phyloP scores from a whole-genome alignment of 495 filamentous ascomycete genomes.

The Glonium stellatum region DNA sequence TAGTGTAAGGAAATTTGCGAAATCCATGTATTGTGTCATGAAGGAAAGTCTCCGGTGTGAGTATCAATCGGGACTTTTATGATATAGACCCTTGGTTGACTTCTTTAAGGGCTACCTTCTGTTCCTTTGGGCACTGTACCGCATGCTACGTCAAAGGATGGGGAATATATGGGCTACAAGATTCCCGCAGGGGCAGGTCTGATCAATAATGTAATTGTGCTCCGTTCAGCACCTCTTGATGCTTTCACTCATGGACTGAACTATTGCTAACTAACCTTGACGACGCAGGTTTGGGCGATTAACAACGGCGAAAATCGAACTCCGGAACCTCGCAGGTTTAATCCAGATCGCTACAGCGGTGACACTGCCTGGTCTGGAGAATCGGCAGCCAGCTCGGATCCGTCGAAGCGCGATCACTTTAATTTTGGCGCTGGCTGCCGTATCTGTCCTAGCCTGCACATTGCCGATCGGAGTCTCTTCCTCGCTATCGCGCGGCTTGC shows the following conservation, averaged over 20 bases:
- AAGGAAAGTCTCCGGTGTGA: constrained; percentile 30
- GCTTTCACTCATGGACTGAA: not conserved
- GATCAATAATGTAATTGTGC: constrained; percentile 13
- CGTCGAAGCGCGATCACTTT: constrained; percentile 28
- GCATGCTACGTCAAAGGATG: constrained; percentile 34
- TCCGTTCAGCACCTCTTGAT: not conserved
- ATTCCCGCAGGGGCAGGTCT: constrained; percentile 29
- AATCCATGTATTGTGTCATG: too few relatives aligned
- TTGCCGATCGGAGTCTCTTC: constrained; percentile 30
- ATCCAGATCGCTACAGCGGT: constrained; percentile 22
- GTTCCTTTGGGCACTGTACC: constrained; percentile 29
- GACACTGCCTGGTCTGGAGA: constrained; percentile 12
- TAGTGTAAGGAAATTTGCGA: too few relatives aligned
- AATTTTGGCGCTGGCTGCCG: constrained; percentile 32
- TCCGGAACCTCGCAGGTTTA: constrained; percentile 21
- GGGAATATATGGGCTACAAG: constrained; percentile 31
- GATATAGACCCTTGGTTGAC: not conserved
- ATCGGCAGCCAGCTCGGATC: constrained; percentile 19
- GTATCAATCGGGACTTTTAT: constrained; percentile 2
- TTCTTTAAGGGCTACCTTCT: constrained; percentile 19
- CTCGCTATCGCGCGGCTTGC: constrained; percentile 23
- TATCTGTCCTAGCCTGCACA: constrained; percentile 31
- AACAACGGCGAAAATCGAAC: constrained; percentile 23
- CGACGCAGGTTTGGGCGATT: constrained; percentile 19
- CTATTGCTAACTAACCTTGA: not conserved